phyloP scores from a whole-genome alignment of 257 asterid species.

The Paraleonurus japonicus region DNA sequence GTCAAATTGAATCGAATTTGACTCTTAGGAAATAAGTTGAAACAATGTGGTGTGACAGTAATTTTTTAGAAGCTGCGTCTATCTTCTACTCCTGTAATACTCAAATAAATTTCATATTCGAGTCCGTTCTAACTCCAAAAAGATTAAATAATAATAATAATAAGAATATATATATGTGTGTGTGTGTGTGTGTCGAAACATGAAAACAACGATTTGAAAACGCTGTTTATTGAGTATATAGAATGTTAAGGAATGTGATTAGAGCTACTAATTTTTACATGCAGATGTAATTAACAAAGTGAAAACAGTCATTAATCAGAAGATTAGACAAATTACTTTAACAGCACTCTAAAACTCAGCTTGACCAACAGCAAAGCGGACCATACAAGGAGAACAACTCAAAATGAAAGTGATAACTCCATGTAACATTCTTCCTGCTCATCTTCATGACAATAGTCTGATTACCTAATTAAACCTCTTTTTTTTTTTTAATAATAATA shows the following conservation, averaged over 20 bases:
- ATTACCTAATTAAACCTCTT: slow-evolving; percentile 35
- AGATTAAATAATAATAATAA: no score
- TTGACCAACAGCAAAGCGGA: slow-evolving; percentile 39
- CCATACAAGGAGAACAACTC: slow-evolving; percentile 27
- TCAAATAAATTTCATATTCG: no score
- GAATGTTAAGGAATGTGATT: background rate
- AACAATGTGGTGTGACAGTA: no score
- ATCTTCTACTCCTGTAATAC: no score
- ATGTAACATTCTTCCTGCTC: slow-evolving; percentile 7
- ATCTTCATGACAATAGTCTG: slow-evolving; percentile 19
- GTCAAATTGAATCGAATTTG: no score
- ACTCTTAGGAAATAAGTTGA: no score
- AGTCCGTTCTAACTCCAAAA: no score
- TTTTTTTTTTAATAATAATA: background rate
- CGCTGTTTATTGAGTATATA: background rate
- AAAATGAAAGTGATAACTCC: slow-evolving; percentile 25
- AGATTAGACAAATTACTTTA: slow-evolving; percentile 39
- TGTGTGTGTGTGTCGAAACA: background rate
- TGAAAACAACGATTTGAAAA: background rate
- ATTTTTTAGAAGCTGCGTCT: no score
- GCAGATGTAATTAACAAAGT: background rate
- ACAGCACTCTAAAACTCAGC: slow-evolving; percentile 62
- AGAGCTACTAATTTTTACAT: background rate
- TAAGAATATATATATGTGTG: no score
- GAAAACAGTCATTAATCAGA: slow-evolving; percentile 2